These are phyloP conservation scores for Leccinum disarticulatum DNA, from an alignment of 768 basidiomycete genomes.

Conservation along the genomic window DNA sequence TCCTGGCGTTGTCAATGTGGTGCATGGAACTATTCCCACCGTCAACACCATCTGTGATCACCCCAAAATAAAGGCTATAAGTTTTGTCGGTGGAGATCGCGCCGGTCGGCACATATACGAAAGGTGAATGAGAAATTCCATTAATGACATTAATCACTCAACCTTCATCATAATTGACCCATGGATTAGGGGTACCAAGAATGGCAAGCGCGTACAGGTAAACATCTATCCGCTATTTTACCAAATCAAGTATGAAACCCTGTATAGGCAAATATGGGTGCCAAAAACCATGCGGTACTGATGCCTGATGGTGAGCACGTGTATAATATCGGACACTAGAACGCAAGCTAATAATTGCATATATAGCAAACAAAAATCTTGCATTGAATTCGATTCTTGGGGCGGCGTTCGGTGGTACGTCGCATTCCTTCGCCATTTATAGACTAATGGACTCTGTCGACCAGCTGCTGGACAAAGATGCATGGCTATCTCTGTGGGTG, in stretches of 20 bases:
- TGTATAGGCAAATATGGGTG: constrained; percentile 76
- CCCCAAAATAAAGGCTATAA: constrained; percentile 88
- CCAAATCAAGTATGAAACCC: not conserved
- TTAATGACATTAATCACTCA: constrained; percentile 3
- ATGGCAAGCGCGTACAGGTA: constrained; percentile 88
- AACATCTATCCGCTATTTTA: constrained; percentile 3
- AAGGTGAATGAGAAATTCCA: constrained; percentile 42
- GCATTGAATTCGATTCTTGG: constrained; percentile 91
- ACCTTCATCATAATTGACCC: constrained; percentile 5
- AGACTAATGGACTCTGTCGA: constrained; percentile 21
- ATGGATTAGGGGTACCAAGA: constrained; percentile 63
- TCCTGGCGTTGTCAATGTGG: constrained; percentile 86
- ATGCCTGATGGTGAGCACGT: constrained; percentile 82
- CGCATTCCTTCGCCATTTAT: constrained; percentile 19
- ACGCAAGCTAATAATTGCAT: constrained; percentile 1
- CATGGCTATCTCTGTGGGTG: constrained; percentile 94
- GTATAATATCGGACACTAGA: not conserved
- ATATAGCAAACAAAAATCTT: constrained; percentile 83
- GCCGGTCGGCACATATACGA: constrained; percentile 95
- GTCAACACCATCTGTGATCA: constrained; percentile 96
- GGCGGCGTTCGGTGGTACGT: constrained; percentile 85
- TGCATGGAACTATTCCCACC: constrained; percentile 86
- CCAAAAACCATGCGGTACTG: constrained; percentile 92
- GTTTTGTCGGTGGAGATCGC: constrained; percentile 92
- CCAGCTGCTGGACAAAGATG: constrained; percentile 94